phyloP scores from a whole-genome alignment of 352 stramenopile species.

The Phytophthora crassamura region DNA sequence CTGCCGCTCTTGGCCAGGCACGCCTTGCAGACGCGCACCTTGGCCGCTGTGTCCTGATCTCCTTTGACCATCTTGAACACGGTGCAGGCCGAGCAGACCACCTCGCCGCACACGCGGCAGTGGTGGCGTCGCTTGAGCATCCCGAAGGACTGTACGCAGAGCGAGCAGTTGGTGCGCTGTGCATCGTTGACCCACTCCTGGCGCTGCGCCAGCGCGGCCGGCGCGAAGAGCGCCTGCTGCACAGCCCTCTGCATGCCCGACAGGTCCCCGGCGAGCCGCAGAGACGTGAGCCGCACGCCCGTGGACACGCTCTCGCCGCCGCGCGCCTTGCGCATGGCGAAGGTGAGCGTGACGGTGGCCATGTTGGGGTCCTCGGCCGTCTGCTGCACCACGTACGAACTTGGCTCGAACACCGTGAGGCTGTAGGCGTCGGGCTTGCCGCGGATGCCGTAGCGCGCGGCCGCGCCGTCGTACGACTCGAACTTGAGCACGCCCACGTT shows the following conservation, averaged over 20 bases:
- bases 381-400: conserved; percentile 76
- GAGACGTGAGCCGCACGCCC: conserved; percentile 69
- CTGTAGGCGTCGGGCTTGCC: conserved; percentile 80
- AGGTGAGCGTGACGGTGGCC: conserved; percentile 72
- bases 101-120: conserved; percentile 86
- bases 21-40: conserved; percentile 83
- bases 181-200: conserved; percentile 86
- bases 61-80: conserved; percentile 80
- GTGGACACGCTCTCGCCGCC: conserved; percentile 71
- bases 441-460: conserved; percentile 75
- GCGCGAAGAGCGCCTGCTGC: conserved; percentile 78
- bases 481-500: conserved; percentile 77
- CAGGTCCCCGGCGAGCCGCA: conserved; percentile 69
- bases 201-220: conserved; percentile 60
- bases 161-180: conserved; percentile 79
- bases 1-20: conserved; percentile 74
- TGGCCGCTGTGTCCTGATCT: conserved; percentile 51
- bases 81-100: conserved; percentile 84
- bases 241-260: conserved; percentile 63
- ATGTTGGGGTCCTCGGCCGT: conserved; percentile 67
- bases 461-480: conserved; percentile 83
- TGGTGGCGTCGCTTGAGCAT: conserved; percentile 89
- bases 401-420: conserved; percentile 80
- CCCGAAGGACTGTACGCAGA: conserved; percentile 80
- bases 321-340: conserved; percentile 81